These are phyloP conservation scores for Aspergillus eucalypticola DNA, from an alignment of 2,329 filamentous ascomycete genomes.

Conservation along the genomic window DNA sequence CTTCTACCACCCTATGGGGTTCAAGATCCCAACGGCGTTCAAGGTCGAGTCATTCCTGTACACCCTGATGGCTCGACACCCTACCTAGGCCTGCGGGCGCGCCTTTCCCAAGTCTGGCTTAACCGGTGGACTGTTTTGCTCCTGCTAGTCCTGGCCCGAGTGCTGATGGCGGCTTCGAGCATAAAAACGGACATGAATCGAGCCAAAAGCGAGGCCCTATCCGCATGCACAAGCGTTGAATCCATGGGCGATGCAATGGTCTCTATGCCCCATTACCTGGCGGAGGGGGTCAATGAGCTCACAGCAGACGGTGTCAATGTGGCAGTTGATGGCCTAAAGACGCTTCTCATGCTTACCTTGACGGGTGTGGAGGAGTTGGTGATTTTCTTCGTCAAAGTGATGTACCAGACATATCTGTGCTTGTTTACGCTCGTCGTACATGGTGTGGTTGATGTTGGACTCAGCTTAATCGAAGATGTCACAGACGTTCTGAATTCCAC, in stretches of 20 bases:
- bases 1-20: slow-evolving; percentile 44
- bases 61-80: slow-evolving; percentile 75
- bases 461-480: slow-evolving; percentile 62
- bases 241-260: slow-evolving; percentile 93
- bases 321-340: slow-evolving; percentile 76
- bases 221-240: slow-evolving; percentile 89
- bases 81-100: slow-evolving; percentile 84
- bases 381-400: slow-evolving; percentile 87
- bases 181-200: slow-evolving; percentile 73
- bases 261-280: slow-evolving; percentile 96
- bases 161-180: slow-evolving; percentile 72
- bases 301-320: slow-evolving; percentile 78
- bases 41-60: slow-evolving; percentile 57
- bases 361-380: slow-evolving; percentile 84
- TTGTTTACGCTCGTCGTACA: slow-evolving; percentile 81
- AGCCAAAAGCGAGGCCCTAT: slow-evolving; percentile 78
- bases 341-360: slow-evolving; percentile 74
- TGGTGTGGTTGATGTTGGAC: slow-evolving; percentile 72
- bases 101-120: slow-evolving; percentile 94
- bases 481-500: slow-evolving; percentile 61
- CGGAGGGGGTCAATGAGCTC: slow-evolving; percentile 82
- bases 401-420: slow-evolving; percentile 87
- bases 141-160: slow-evolving; percentile 77
- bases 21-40: slow-evolving; percentile 52
- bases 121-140: slow-evolving; percentile 95